Evolutionary conservation across 2,329 filamentous ascomycete species (phyloP).

Genomic region (Alternaria angustiovoidea): DNA sequence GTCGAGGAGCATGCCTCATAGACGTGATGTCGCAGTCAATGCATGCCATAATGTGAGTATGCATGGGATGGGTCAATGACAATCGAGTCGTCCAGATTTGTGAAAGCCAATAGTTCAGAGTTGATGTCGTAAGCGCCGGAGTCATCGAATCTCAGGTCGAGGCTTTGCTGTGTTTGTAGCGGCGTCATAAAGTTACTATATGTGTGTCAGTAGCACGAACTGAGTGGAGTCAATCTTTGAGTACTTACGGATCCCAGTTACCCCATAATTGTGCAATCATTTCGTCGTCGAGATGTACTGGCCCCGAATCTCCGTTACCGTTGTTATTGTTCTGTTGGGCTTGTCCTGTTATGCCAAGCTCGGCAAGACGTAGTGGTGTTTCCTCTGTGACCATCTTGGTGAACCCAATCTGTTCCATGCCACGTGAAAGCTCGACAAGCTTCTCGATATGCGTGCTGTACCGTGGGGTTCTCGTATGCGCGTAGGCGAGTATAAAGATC

Average conservation of each 20-base stretch:
- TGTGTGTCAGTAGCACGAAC: background rate
- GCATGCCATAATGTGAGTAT: conserved; percentile 17
- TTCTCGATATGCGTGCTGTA: conserved; percentile 41
- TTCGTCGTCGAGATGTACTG: conserved; percentile 38
- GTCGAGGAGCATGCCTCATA: background rate
- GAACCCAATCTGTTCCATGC: conserved; percentile 48
- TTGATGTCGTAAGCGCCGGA: conserved; percentile 43
- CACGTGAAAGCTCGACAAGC: conserved; percentile 28
- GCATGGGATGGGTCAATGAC: conserved; percentile 38
- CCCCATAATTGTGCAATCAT: conserved; percentile 44
- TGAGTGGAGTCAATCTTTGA: background rate
- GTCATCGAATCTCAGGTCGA: conserved; percentile 46
- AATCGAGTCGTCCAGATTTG: conserved; percentile 41
- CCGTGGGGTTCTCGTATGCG: conserved; percentile 37
- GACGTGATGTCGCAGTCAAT: background rate
- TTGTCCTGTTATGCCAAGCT: conserved; percentile 40
- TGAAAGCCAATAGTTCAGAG: conserved; percentile 40
- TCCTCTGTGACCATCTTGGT: conserved; percentile 47
- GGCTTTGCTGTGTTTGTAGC: conserved; percentile 44
- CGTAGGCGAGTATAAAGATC: conserved; percentile 48
- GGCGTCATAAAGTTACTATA: conserved; percentile 43
- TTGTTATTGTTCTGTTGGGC: background rate
- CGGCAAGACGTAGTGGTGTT: conserved; percentile 41
- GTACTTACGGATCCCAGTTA: conserved; percentile 43
- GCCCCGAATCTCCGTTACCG: conserved; percentile 2